phyloP scores from a whole-genome alignment of 1,139 yeast genomes.

The Saccharomyces pastorianus region DNA sequence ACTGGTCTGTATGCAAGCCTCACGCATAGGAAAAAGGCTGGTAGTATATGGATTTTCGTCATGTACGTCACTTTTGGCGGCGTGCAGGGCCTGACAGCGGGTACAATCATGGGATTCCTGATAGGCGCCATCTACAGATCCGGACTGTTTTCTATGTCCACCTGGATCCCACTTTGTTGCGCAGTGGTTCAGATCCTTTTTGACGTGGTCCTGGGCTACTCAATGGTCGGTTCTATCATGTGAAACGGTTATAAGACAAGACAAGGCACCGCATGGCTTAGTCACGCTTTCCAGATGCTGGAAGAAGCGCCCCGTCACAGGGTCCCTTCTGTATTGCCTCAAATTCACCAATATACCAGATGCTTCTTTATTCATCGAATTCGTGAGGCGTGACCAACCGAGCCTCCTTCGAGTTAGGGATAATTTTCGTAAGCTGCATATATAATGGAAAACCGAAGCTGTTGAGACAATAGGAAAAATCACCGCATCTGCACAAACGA shows the following conservation, averaged over 20 bases:
- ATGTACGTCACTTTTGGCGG: slow-evolving; percentile 48
- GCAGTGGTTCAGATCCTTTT: slow-evolving; percentile 59
- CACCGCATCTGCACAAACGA: neutral
- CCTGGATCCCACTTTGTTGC: slow-evolving; percentile 89
- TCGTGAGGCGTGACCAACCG: neutral
- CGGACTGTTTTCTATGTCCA: slow-evolving; percentile 74
- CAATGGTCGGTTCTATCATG: slow-evolving; percentile 40
- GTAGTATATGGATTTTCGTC: slow-evolving; percentile 38
- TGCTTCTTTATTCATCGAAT: neutral
- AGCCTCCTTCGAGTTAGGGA: neutral
- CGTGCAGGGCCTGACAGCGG: slow-evolving; percentile 58
- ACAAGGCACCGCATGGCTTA: too few species aligned
- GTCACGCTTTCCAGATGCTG: too few species aligned
- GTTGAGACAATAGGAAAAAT: neutral
- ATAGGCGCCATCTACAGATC: slow-evolving; percentile 64
- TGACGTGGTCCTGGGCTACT: slow-evolving; percentile 58
- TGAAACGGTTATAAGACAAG: slow-evolving; percentile 14
- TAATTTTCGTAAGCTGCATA: slow-evolving; percentile 8
- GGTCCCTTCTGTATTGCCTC: too few species aligned
- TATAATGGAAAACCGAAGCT: neutral
- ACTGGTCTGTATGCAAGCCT: slow-evolving; percentile 60
- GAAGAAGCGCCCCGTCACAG: too few species aligned
- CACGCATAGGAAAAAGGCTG: slow-evolving; percentile 38
- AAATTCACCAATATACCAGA: neutral
- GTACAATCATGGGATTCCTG: slow-evolving; percentile 70